Base-by-base conservation (phyloP, 73 alveolate genomes). In the Paramecium caudatum region DNA sequence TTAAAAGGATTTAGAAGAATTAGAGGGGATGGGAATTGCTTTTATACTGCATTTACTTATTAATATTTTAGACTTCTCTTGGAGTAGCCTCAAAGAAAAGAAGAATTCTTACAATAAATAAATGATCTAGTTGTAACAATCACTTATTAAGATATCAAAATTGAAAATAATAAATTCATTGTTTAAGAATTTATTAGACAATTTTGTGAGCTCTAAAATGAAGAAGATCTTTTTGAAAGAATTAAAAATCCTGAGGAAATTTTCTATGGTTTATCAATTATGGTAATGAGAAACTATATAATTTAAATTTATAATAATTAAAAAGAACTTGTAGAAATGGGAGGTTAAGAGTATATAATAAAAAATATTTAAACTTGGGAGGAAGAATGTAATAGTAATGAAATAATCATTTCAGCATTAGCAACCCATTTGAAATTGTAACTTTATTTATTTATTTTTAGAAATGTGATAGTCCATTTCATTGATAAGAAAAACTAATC, bases 11-110 rank as follows among this genome's bases (percentile, higher is more conserved):
- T 32, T 32, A 10, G 7, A n/a, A 68, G 37, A 3, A 37, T 68
- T 15, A 3, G 84, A 68, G 84, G 84, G 8, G 84, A 68, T 37
- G 84, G 84, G n/a, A 68, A 68, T n/a, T 68, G 84, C 37, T 68
- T 68, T 68, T 68, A 68, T 16, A 68, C 47, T 25, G 0, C 84
- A 25, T 68, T 68, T 36, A 16, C 34, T 9, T 68, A 10, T 68
- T 68, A 68, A 16, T 68, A 30, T 16, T 68, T 68, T 17, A 25
- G 34, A 32, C 12, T 68, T 10, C 36, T 68, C 1, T 2, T 68
- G n/a, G 9, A 34, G 15, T n/a, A 68, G 17, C 7, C 23, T 10
- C 0, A 55, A 25, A 55, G 80, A 55, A 55, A 5, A 55, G 13
- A 4, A 5, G 7, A 23, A 10, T 55, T 55, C 30, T 3, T 55